phyloP scores from a whole-genome alignment of 805 yeast genomes.

The Nakazawaea ambrosiae region DNA sequence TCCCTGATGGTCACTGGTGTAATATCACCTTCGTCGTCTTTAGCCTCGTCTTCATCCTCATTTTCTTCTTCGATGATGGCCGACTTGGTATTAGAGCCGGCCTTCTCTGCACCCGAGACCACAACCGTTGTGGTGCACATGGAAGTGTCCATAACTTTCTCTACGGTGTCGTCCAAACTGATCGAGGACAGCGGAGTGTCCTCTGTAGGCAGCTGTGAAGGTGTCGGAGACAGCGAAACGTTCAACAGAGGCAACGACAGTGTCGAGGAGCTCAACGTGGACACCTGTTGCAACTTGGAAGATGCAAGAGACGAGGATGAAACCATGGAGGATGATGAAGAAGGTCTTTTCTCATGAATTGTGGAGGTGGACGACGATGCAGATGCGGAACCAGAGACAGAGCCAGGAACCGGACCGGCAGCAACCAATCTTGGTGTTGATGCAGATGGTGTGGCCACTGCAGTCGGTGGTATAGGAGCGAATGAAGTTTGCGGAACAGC shows the following conservation, averaged over 20 bases:
- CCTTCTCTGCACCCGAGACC: too few species aligned
- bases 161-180: slow-evolving; percentile 10
- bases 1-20: not conserved
- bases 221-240: slow-evolving; percentile 9
- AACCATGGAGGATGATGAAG: slow-evolving; percentile 18
- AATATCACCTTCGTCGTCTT: not conserved
- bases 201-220: slow-evolving; percentile 7
- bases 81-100: too few species aligned
- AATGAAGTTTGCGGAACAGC: not conserved
- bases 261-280: slow-evolving; percentile 13
- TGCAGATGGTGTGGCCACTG: not conserved
- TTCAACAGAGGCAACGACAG: slow-evolving; percentile 7
- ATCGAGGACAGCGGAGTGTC: slow-evolving; percentile 13
- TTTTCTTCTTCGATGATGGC: too few species aligned
- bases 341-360: slow-evolving; percentile 11
- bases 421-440: not conserved
- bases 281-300: slow-evolving; percentile 2
- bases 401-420: too few species aligned
- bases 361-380: not conserved
- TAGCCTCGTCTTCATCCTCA: not conserved
- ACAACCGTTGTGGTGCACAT: too few species aligned
- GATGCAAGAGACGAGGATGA: slow-evolving; percentile 1
- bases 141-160: too few species aligned
- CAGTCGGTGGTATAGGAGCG: not conserved
- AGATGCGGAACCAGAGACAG: not conserved